Evolutionary conservation across 192 early-diverging fungal genomes (phyloP), one percentile per base, ranked within the genome.

Genomic region (Phlyctochytrium bullatum): DNA sequence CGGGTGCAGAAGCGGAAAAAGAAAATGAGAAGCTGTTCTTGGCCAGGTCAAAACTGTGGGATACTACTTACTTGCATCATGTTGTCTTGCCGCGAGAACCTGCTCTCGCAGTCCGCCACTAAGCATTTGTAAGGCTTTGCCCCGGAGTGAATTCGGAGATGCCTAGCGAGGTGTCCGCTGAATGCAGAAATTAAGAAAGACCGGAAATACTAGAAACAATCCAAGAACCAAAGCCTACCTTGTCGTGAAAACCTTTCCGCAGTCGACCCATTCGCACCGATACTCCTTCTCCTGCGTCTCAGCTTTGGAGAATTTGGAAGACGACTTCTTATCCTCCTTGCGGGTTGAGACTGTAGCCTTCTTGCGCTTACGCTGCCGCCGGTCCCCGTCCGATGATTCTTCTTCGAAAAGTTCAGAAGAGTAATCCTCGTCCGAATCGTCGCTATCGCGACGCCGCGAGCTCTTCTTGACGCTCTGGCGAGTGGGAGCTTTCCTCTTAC

Each of bases 71-170:
- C 69, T 65, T 75, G 74, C 74, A 76, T 76, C 68, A 72, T 72
- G 59, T 76, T 76, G 51, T 76, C 74, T 28, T 76, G 74, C 24
- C 74, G 34, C 16, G 74, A 76, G 52, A 76, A 76, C 3, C 56
- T 47, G 34, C 62, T 30, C 14, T 24, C 2, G 65, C 74, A 76
- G 28, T 57, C 74, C 2, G 14, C 24, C 36, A 76, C 59, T 31
- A 67, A 61, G 35, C 74, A 76, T 25, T 36, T 33, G 60, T 59
- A 76, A 6, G 74, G 74, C 36, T 72, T 71, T 6, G 62, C 36
- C 2, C 74, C 74, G 10, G 74, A 68, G 64, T 76, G 74, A 34
- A 76, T 76, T 14, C 74, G 52, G 14, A 30, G 28, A 27, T 61
- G 68, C 12, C 66, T 20, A 6, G 34, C 29, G 32, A 59, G 2